Percentiles rank a stretch among this genome's conserved stretches.
phyloP scores from a whole-genome alignment of 1,284 basidiomycete species.

The Ustilago crameri region DNA sequence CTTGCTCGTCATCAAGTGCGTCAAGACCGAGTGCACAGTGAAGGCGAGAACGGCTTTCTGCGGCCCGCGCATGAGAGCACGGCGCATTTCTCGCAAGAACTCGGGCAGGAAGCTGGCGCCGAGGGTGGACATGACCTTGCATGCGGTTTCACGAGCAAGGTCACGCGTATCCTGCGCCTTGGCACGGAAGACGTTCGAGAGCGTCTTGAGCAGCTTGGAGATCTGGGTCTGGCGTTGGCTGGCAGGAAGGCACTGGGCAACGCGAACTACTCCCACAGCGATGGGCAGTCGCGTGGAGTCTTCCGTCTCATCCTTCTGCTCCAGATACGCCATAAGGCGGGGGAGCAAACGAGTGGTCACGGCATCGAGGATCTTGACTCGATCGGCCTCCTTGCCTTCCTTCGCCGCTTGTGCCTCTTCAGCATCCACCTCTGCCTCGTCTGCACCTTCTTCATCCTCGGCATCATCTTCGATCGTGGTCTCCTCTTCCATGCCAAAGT shows the following conservation, averaged over 20 bases:
- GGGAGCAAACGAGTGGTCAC: conserved; percentile 73
- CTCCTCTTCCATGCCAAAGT: conserved; percentile 73
- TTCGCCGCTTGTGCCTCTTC: conserved; percentile 20
- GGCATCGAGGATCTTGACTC: conserved; percentile 76
- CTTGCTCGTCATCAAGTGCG: conserved; percentile 71
- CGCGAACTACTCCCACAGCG: conserved; percentile 84
- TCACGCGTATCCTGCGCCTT: conserved; percentile 94
- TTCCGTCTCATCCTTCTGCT: conserved; percentile 78
- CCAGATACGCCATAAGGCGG: conserved; percentile 62
- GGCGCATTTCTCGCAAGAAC: conserved; percentile 82
- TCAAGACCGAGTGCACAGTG: conserved; percentile 82
- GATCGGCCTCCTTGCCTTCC: conserved; percentile 32
- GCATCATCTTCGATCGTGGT: conserved; percentile 27
- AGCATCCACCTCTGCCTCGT: conserved; percentile 58
- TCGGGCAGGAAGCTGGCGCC: conserved; percentile 80
- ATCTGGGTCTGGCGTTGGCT: conserved; percentile 74
- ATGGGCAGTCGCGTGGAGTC: conserved; percentile 82
- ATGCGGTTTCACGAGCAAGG: conserved; percentile 83
- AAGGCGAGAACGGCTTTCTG: conserved; percentile 93
- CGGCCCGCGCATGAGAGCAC: conserved; percentile 86
- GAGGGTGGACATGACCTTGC: conserved; percentile 81
- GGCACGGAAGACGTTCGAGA: conserved; percentile 88
- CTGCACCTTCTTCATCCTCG: conserved; percentile 73
- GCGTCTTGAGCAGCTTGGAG: conserved; percentile 80
- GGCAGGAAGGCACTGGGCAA: conserved; percentile 84